Evolutionary conservation across 176 grass and related monocot genomes (phyloP).

Genomic region (Pharus latifolius): DNA sequence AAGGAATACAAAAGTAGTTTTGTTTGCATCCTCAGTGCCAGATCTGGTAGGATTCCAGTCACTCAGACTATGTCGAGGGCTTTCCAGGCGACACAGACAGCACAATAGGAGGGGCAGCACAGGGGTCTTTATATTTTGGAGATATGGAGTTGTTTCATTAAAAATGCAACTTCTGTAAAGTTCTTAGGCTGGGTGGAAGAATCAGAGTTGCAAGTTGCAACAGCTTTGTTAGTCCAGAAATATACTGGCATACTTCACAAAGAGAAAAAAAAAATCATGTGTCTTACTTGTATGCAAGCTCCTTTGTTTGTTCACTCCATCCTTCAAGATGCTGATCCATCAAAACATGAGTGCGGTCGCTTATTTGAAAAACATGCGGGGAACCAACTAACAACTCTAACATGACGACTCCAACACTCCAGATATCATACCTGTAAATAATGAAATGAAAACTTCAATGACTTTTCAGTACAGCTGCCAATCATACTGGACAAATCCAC

Average conservation of each 20-base stretch:
- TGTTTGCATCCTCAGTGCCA: background rate
- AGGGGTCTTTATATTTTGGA: no score
- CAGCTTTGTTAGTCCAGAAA: conserved; percentile 11
- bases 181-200: conserved; percentile 13
- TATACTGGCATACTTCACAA: background rate
- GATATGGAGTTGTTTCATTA: background rate
- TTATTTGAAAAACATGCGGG: conserved; percentile 92
- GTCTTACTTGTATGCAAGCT: conserved; percentile 94
- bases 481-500: background rate
- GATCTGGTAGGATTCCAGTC: no score
- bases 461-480: background rate
- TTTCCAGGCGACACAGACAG: no score
- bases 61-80: no score
- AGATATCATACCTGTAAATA: conserved; percentile 85
- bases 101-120: no score
- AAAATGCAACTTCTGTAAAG: background rate
- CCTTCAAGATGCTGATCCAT: conserved; percentile 85
- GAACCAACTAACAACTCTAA: conserved; percentile 92
- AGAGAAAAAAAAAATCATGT: background rate
- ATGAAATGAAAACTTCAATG: background rate
- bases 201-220: background rate
- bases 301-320: conserved; percentile 84
- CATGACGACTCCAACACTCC: conserved; percentile 98
- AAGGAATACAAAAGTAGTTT: background rate
- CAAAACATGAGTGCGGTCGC: conserved; percentile 54